These are phyloP conservation scores for Sporothrix globosa DNA, from an alignment of 2,329 filamentous ascomycete species.

Conservation along the genomic window DNA sequence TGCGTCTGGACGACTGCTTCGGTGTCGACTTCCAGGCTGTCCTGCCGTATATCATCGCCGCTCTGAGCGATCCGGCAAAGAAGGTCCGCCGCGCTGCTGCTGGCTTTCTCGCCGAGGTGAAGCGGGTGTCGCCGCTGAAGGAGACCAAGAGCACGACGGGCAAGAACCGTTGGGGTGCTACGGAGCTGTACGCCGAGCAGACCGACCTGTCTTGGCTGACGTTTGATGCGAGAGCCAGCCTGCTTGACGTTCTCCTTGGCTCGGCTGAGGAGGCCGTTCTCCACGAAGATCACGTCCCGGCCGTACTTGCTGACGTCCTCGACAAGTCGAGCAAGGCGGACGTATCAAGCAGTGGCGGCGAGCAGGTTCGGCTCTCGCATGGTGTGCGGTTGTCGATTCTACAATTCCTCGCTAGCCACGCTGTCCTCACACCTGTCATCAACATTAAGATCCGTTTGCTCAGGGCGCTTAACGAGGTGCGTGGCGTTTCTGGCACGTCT, in stretches of 20 bases:
- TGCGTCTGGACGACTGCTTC: slow-evolving; percentile 56
- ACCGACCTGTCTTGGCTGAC: slow-evolving; percentile 61
- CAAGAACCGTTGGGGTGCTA: slow-evolving; percentile 58
- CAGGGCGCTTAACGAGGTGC: slow-evolving; percentile 71
- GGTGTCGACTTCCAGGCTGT: slow-evolving; percentile 73
- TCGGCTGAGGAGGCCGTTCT: slow-evolving; percentile 83
- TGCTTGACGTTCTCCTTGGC: slow-evolving; percentile 60
- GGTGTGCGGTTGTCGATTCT: slow-evolving; percentile 67
- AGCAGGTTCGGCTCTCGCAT: slow-evolving; percentile 56
- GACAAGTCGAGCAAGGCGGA: slow-evolving; percentile 49
- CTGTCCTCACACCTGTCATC: slow-evolving; percentile 67
- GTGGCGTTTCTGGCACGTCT: slow-evolving; percentile 68
- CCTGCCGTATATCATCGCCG: slow-evolving; percentile 77
- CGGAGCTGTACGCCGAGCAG: slow-evolving; percentile 65
- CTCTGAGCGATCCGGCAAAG: slow-evolving; percentile 74
- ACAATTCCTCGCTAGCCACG: slow-evolving; percentile 73
- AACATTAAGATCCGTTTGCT: slow-evolving; percentile 72
- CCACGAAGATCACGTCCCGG: slow-evolving; percentile 71
- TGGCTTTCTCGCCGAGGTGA: slow-evolving; percentile 63
- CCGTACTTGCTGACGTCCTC: slow-evolving; percentile 63
- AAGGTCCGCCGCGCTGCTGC: slow-evolving; percentile 76
- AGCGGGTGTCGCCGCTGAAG: slow-evolving; percentile 49
- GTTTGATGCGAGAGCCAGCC: slow-evolving; percentile 58
- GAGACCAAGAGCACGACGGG: slow-evolving; percentile 29
- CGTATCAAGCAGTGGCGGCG: slow-evolving; percentile 36